Base-by-base conservation (phyloP, 1,284 basidiomycete species). In the Ceratorhiza oryzae-sativae region DNA sequence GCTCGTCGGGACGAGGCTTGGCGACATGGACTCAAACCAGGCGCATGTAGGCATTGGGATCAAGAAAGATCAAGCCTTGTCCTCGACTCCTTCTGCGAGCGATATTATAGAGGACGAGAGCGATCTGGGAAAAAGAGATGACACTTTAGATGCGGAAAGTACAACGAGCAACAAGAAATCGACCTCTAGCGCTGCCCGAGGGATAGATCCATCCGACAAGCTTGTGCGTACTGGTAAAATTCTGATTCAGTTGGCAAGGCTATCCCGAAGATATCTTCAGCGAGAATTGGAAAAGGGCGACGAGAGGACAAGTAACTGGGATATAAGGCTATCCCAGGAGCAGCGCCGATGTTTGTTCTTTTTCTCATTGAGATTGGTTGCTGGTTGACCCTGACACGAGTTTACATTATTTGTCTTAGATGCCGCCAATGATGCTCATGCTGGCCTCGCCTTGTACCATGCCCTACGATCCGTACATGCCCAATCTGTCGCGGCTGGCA, bases 281-380 rank as follows among this genome's bases (percentile, higher is more conserved):
- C 45, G 67, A 15, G 65, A 67, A 9, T 41, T 74, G 36, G 62
- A 60, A 20, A 74, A 74, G 36, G 73, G 71, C 0, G 59, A 36
- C 9, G 73, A 51, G 13, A 65, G 73, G 60, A 72, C 41, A n/a
- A 74, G 73, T 32, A 63, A 74, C 53, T 74, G 73, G 73, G 71
- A 72, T n/a, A 4, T 23, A n/a, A 25, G 39, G 3, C 51, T 71
- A 12, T 23, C 70, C n/a, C 23, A 60, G 25, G 48, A 71, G 23
- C 56, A 56, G 45, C 18, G 39, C 32, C 48, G 59, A 48, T 74
- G 73, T 74, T 42, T 56, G 73, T 56, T 15, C 6, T 49, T 23
- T 49, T 23, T 25, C 27, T 23, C 3, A 4, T 49, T 18, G 18
- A 6, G 4, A 4, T 13, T 49, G 5, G 5, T 27, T 23, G 6